Percentiles rank a stretch among this genome's conserved stretches.
Conservation (phyloP, 2,329 filamentous ascomycete genomes). For the Fusarium subtropicale region DNA sequence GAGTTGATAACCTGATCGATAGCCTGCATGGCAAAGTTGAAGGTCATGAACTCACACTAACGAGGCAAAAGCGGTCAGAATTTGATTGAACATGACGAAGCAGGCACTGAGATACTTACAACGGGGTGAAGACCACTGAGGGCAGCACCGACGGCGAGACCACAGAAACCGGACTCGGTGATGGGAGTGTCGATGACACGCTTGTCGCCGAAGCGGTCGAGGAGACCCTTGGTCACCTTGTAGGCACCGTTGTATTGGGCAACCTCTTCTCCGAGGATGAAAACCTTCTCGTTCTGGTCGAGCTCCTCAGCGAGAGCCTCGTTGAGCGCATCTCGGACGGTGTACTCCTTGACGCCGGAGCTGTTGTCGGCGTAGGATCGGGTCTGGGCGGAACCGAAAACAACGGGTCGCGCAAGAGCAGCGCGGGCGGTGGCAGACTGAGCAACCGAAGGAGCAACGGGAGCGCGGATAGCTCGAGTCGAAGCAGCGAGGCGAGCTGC, state of each 20-base stretch:
- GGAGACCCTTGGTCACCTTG: conserved; percentile 98
- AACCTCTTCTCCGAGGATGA: conserved; percentile 96
- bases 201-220: conserved; percentile 97
- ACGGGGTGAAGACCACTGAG: conserved; percentile 94
- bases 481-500: conserved; percentile 62
- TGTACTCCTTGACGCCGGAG: conserved; percentile 85
- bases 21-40: conserved; percentile 99
- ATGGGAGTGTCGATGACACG: conserved; percentile 98
- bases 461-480: conserved; percentile 53
- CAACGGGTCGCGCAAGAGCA: conserved; percentile 53
- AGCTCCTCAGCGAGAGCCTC: conserved; percentile 98
- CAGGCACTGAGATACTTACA: conserved; percentile 66
- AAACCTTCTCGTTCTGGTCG: conserved; percentile 93
- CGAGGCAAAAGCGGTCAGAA: conserved; percentile 24
- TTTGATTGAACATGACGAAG: conserved; percentile 1
- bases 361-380: conserved; percentile 66
- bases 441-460: conserved; percentile 53
- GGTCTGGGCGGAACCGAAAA: conserved; percentile 59
- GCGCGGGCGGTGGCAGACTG: conserved; percentile 55
- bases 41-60: conserved; percentile 99
- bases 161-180: conserved; percentile 95
- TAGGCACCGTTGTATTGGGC: conserved; percentile 99
- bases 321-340: conserved; percentile 96
- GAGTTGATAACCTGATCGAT: conserved; percentile 99
- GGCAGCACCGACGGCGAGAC: conserved; percentile 93